phyloP scores from a whole-genome alignment of 2,329 filamentous ascomycete species.

The Alternaria arbusti region DNA sequence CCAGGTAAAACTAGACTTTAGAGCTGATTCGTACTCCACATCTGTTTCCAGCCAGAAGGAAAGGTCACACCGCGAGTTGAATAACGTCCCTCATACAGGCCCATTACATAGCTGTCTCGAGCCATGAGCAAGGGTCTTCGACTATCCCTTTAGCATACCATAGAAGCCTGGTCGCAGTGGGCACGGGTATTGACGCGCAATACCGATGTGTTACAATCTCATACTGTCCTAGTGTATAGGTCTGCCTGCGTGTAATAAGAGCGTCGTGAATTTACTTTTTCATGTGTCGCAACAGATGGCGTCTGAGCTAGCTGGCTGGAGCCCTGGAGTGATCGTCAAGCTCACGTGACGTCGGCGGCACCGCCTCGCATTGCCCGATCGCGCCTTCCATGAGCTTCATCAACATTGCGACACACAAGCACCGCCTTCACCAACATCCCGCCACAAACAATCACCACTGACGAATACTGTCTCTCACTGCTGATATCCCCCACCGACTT shows the following conservation, averaged over 20 bases:
- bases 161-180: constrained; percentile 2
- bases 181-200: neutral
- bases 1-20: neutral
- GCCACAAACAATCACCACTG: constrained; percentile 2
- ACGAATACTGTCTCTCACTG: constrained; percentile 1
- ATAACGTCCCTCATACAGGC: neutral
- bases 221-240: neutral
- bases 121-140: constrained; percentile 9
- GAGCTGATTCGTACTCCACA: neutral
- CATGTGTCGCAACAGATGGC: neutral
- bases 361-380: constrained; percentile 23
- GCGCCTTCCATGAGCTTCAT: constrained; percentile 37
- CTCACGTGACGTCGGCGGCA: constrained; percentile 35
- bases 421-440: constrained; percentile 8
- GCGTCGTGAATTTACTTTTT: constrained; percentile 2
- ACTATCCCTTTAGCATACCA: constrained; percentile 14
- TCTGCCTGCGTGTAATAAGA: neutral
- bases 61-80: neutral
- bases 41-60: neutral
- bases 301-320: neutral
- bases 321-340: constrained; percentile 1
- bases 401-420: constrained; percentile 31
- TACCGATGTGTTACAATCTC: neutral
- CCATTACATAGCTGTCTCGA: constrained; percentile 1
- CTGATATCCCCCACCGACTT: neutral